Percentiles rank a stretch among this genome's conserved stretches.
phyloP scores from a whole-genome alignment of 345 rosid genomes.

The Brassica juncea region DNA sequence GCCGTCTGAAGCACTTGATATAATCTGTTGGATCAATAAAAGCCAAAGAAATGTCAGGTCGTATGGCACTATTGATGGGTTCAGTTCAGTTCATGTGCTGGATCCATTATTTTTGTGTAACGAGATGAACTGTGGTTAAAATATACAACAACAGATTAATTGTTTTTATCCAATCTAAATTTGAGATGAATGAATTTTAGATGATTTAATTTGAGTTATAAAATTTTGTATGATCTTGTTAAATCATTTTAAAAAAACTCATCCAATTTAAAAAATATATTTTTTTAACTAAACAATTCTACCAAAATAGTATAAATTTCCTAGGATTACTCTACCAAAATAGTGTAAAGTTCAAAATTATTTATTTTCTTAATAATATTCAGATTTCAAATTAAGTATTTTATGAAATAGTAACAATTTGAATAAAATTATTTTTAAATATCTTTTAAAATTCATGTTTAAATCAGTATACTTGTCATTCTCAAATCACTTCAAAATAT shows the following conservation, averaged over 20 bases:
- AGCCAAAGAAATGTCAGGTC: not conserved
- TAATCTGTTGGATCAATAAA: not conserved
- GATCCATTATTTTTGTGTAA: constrained; percentile 7
- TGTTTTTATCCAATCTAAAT: not conserved
- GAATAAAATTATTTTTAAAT: too few relatives aligned
- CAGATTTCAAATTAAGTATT: not conserved
- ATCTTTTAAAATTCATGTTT: not conserved
- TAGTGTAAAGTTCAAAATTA: too few relatives aligned
- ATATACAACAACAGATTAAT: not conserved
- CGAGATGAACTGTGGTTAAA: not conserved
- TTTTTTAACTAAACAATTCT: too few relatives aligned
- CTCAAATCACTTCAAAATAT: not conserved
- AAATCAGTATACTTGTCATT: not conserved
- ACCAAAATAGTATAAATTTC: too few relatives aligned
- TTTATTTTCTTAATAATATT: not conserved
- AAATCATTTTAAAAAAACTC: too few relatives aligned
- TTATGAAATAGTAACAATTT: not conserved
- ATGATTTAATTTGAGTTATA: too few relatives aligned
- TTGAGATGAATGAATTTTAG: too few relatives aligned
- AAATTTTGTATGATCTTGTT: too few relatives aligned
- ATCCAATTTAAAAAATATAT: too few relatives aligned
- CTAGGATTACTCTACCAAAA: too few relatives aligned
- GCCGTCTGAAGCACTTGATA: not conserved
- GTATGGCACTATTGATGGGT: not conserved
- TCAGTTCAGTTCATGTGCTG: not conserved